Conservation (phyloP, 495 filamentous ascomycete genomes). For the Bryoglossum gracile region DNA sequence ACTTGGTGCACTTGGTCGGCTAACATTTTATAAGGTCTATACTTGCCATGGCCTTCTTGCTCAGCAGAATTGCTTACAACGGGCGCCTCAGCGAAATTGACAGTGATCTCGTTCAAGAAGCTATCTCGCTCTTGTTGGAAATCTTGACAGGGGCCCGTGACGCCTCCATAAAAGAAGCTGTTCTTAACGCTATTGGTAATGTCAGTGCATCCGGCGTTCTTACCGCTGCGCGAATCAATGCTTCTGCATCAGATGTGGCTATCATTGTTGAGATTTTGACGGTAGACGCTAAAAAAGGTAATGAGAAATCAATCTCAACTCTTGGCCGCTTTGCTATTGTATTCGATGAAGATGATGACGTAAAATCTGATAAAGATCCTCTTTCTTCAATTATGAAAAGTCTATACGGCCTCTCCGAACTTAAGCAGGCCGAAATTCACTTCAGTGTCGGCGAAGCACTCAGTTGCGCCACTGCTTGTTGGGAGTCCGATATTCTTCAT, state of each 20-base stretch:
- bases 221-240: slow-evolving; percentile 17
- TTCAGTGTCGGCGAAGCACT: slow-evolving; percentile 86
- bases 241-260: slow-evolving; percentile 16
- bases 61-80: slow-evolving; percentile 52
- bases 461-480: slow-evolving; percentile 66
- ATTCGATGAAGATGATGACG: slow-evolving; percentile 32
- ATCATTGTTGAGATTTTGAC: slow-evolving; percentile 51
- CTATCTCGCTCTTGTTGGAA: slow-evolving; percentile 10
- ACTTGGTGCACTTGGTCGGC: no score
- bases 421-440: slow-evolving; percentile 75
- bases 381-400: slow-evolving; percentile 42
- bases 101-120: slow-evolving; percentile 6
- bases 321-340: slow-evolving; percentile 62
- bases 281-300: slow-evolving; percentile 65
- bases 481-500: slow-evolving; percentile 54
- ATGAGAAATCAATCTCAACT: slow-evolving; percentile 69
- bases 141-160: slow-evolving; percentile 19
- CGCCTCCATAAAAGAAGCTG: slow-evolving; percentile 34
- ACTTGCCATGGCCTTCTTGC: slow-evolving; percentile 30
- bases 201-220: slow-evolving; percentile 62
- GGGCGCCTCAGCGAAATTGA: slow-evolving; percentile 14
- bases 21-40: slow-evolving; percentile 29
- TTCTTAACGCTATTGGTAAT: slow-evolving; percentile 63
- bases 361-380: slow-evolving; percentile 14
- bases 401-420: slow-evolving; percentile 70